Evolutionary conservation across 345 rosid species (phyloP).

Genomic region (Aethionema arabicum): DNA sequence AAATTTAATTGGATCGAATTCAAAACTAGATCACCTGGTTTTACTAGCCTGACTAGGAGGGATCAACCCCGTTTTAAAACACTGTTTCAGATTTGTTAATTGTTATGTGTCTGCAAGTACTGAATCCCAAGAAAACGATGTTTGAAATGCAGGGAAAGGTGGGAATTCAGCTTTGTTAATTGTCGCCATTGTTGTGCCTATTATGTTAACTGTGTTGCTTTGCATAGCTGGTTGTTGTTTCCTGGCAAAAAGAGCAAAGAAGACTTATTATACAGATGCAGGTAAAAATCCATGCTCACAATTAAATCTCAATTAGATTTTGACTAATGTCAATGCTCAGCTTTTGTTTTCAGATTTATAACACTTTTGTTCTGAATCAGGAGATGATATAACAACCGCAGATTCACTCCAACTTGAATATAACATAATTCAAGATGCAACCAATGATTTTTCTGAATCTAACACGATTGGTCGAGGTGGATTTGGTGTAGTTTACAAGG

Average conservation of each 20-base stretch:
- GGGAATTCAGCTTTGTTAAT: conserved; percentile 22
- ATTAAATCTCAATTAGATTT: background rate
- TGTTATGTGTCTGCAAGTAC: too few relatives aligned
- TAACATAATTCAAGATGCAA: conserved; percentile 41
- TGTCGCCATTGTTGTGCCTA: conserved; percentile 37
- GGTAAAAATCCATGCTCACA: conserved; percentile 24
- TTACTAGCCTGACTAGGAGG: too few relatives aligned
- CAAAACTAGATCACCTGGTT: too few relatives aligned
- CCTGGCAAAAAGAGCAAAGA: conserved; percentile 27
- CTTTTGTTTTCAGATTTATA: too few relatives aligned
- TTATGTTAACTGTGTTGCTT: conserved; percentile 22
- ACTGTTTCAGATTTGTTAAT: too few relatives aligned
- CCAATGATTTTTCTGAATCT: conserved; percentile 39
- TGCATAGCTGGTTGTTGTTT: conserved; percentile 23
- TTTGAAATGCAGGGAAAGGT: conserved; percentile 30
- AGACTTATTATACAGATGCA: background rate
- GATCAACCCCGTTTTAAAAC: too few relatives aligned
- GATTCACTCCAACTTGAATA: conserved; percentile 52
- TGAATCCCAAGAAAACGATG: too few relatives aligned
- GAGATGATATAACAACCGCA: conserved; percentile 29
- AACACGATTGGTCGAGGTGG: conserved; percentile 69
- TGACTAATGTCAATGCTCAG: conserved; percentile 15
- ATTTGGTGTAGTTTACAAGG: conserved; percentile 65
- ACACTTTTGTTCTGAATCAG: too few relatives aligned
- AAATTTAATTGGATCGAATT: too few relatives aligned